Percentiles rank a stretch among this genome's conserved stretches.
Conservation (phyloP, 306 rosid genomes). For the Urtica urens region DNA sequence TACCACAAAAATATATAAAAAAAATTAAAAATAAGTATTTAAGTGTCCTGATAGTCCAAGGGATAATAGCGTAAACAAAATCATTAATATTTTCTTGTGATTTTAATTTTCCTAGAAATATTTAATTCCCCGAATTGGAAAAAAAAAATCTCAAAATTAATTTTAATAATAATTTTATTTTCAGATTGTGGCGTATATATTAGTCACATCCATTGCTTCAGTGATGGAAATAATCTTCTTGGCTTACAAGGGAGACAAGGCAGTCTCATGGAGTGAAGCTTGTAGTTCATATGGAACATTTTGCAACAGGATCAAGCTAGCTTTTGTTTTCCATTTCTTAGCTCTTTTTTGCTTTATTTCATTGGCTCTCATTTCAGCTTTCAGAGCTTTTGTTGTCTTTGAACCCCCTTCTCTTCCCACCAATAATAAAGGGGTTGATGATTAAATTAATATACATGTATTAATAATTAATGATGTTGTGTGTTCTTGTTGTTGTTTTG, state of each 20-base stretch:
- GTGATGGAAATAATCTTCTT: constrained; percentile 53
- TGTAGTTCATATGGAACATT: constrained; percentile 58
- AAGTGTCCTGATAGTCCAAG: no score
- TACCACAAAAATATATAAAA: no score
- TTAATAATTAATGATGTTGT: no score
- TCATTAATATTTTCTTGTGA: no score
- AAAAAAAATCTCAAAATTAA: no score
- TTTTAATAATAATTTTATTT: no score
- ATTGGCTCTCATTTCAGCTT: constrained; percentile 70
- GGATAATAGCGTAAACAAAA: no score
- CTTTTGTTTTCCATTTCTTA: constrained; percentile 42
- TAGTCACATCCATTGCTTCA: constrained; percentile 55
- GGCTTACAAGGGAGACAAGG: constrained; percentile 52
- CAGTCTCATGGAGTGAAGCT: constrained; percentile 87
- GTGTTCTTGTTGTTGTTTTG: no score
- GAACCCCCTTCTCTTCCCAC: constrained; percentile 40
- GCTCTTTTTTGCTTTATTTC: constrained; percentile 48
- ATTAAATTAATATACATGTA: no score
- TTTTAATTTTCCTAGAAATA: no score
- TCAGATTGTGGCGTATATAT: constrained; percentile 63
- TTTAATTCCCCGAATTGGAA: no score
- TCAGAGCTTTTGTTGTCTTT: constrained; percentile 47
- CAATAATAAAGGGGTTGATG: constrained; percentile 30
- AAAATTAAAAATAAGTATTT: no score
- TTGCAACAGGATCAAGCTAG: constrained; percentile 63